These are phyloP conservation scores for Solanum sitiens DNA, from an alignment of 257 asterid species.

Conservation along the genomic window DNA sequence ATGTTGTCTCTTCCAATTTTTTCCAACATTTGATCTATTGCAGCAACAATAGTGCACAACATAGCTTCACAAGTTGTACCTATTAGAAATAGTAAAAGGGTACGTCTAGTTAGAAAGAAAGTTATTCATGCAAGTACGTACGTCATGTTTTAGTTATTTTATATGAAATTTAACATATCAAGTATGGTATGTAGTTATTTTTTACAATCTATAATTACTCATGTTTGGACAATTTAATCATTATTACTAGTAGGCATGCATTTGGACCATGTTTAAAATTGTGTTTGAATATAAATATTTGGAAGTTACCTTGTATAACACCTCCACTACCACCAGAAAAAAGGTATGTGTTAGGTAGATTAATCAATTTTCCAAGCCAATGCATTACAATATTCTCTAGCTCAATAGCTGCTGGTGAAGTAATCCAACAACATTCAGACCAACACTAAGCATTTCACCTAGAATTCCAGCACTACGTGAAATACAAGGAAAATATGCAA, in stretches of 20 bases:
- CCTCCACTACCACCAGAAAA: constrained; percentile 13
- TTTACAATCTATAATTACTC: too few relatives aligned
- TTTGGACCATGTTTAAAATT: too few relatives aligned
- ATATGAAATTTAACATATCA: neutral
- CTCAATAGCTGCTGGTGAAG: constrained; percentile 13
- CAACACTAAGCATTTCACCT: constrained; percentile 5
- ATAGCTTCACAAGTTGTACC: constrained; percentile 3
- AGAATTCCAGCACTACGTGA: neutral
- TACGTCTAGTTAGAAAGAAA: neutral
- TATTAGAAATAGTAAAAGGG: neutral
- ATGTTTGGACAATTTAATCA: neutral
- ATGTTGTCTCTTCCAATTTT: constrained; percentile 43
- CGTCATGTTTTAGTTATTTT: neutral
- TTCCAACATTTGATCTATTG: constrained; percentile 39
- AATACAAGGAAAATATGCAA: constrained; percentile 5
- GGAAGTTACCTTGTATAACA: neutral
- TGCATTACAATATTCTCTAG: constrained; percentile 7
- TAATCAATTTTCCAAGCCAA: constrained; percentile 2
- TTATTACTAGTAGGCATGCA: too few relatives aligned
- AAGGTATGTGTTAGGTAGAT: constrained; percentile 1
- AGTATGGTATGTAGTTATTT: neutral
- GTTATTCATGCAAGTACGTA: neutral
- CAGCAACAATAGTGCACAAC: constrained; percentile 43
- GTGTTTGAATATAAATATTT: neutral
- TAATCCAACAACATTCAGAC: neutral